Percentiles rank a stretch among this genome's conserved stretches.
phyloP scores from a whole-genome alignment of 192 early-diverging fungal genomes.

The Mortierella hygrophila region DNA sequence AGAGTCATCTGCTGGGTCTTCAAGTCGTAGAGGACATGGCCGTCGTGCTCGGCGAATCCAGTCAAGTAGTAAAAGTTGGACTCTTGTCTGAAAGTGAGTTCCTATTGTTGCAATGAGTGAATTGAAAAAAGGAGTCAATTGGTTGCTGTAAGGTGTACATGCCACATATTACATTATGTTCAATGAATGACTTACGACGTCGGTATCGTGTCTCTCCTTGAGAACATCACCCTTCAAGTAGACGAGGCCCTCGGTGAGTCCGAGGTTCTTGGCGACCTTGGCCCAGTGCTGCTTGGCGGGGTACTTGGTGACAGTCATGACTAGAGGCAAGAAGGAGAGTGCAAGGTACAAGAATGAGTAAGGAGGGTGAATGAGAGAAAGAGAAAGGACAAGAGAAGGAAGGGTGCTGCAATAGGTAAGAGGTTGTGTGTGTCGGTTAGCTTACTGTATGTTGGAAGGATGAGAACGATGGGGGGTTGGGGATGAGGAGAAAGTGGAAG shows the following conservation, averaged over 20 bases:
- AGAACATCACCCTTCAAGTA: constrained; percentile 73
- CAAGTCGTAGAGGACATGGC: constrained; percentile 79
- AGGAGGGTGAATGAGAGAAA: background rate
- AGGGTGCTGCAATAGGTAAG: too few relatives aligned
- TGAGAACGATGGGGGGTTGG: background rate
- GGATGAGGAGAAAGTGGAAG: background rate
- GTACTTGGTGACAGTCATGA: constrained; percentile 53
- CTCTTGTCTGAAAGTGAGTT: constrained; percentile 88
- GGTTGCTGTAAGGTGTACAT: background rate
- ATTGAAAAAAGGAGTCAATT: constrained; percentile 29
- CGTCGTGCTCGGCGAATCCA: constrained; percentile 84
- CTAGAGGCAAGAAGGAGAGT: background rate
- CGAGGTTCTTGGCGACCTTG: constrained; percentile 71
- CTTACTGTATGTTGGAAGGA: background rate
- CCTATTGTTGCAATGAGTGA: constrained; percentile 63
- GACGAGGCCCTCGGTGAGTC: constrained; percentile 70
- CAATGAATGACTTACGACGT: constrained; percentile 63
- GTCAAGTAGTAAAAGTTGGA: constrained; percentile 92
- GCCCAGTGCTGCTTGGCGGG: constrained; percentile 76
- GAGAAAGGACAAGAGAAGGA: too few relatives aligned
- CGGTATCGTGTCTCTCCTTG: constrained; percentile 77
- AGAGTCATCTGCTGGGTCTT: constrained; percentile 72
- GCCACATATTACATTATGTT: constrained; percentile 44
- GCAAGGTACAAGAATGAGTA: background rate
- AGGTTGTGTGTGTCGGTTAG: background rate